Percentiles rank a stretch among this genome's conserved stretches.
Conservation (phyloP, 257 asterid species). For the Cruciata laevipes region DNA sequence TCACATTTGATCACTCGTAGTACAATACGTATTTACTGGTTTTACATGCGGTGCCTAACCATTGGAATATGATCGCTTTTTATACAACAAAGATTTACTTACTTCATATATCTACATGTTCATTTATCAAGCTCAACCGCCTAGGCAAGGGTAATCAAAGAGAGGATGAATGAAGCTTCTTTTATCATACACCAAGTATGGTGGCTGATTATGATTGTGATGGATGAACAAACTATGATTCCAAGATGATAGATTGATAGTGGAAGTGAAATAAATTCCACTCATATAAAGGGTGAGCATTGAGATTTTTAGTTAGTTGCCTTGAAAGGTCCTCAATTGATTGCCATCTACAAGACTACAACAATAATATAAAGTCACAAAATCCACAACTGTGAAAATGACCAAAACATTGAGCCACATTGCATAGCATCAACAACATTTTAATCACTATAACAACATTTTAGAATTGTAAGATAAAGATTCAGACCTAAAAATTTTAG, state of each 20-base stretch:
- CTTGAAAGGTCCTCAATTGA: neutral
- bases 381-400: neutral
- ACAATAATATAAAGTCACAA: neutral
- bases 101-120: neutral
- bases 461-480: too few relatives aligned
- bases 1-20: too few relatives aligned
- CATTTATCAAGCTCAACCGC: neutral
- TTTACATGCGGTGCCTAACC: neutral
- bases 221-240: neutral
- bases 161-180: constrained; percentile 1
- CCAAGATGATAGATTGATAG: neutral
- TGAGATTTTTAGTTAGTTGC: neutral
- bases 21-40: neutral
- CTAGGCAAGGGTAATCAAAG: neutral
- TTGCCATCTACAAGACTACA: neutral
- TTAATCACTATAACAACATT: neutral
- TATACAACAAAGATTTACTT: neutral
- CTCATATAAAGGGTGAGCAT: neutral
- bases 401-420: neutral
- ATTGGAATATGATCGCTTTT: neutral
- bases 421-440: neutral
- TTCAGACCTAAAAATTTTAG: too few relatives aligned
- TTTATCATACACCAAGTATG: neutral
- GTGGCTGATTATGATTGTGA: neutral
- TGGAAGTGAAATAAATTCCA: neutral